phyloP scores from a whole-genome alignment of 768 basidiomycete genomes.

The Mycena galericulata region DNA sequence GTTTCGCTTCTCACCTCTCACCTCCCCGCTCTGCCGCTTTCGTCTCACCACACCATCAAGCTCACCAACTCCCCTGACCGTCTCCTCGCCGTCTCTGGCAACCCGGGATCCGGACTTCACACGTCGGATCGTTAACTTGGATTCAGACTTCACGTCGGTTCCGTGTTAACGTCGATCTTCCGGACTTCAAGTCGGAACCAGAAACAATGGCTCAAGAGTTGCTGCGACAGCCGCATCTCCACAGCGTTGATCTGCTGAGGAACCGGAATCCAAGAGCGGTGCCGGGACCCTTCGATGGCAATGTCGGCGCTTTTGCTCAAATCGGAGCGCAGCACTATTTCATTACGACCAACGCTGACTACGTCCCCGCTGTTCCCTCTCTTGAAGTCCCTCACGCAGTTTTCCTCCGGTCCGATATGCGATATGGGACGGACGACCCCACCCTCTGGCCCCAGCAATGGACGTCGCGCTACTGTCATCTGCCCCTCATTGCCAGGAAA shows the following conservation, averaged over 20 bases:
- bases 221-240: neutral
- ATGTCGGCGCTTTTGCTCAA: neutral
- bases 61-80: neutral
- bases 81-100: neutral
- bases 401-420: neutral
- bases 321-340: neutral
- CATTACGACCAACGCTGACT: constrained; percentile 2
- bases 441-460: constrained; percentile 2
- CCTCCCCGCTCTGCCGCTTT: neutral
- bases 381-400: neutral
- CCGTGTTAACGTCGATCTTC: neutral
- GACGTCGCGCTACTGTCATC: neutral
- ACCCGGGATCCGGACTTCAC: neutral
- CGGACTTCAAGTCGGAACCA: neutral
- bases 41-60: neutral
- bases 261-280: neutral
- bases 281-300: neutral
- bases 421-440: neutral
- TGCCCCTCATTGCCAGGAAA: neutral
- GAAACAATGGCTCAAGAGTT: neutral
- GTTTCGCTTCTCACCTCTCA: too few relatives aligned
- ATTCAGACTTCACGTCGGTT: constrained; percentile 2
- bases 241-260: neutral
- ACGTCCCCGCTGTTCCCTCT: neutral
- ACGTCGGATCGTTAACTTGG: neutral